Percentiles rank a stretch among this genome's conserved stretches.
Conservation (phyloP, 169 alveolate genomes). For the Plasmodium yoelii region DNA sequence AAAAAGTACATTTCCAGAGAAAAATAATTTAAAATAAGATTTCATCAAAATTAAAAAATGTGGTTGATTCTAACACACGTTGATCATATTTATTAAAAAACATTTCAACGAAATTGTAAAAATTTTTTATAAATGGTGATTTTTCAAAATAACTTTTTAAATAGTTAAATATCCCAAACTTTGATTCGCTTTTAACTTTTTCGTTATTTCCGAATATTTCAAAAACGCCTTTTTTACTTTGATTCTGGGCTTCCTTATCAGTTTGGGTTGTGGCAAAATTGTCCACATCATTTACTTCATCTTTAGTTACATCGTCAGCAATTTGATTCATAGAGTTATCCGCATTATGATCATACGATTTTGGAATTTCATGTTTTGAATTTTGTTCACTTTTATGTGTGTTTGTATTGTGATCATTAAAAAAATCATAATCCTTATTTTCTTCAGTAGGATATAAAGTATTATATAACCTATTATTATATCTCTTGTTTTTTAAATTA, state of each 20-base stretch:
- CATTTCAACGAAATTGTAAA: conserved; percentile 38
- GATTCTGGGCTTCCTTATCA: neutral
- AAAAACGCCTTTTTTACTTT: conserved; percentile 1
- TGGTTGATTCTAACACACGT: conserved; percentile 68
- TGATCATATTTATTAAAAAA: conserved; percentile 74
- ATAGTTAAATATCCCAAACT: conserved; percentile 38
- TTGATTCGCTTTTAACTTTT: conserved; percentile 67
- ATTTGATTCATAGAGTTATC: neutral
- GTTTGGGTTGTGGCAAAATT: neutral
- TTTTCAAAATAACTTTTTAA: conserved; percentile 55
- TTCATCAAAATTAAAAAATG: conserved; percentile 73
- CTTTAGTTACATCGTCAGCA: neutral
- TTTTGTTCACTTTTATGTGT: neutral
- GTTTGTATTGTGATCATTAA: neutral
- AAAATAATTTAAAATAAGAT: conserved; percentile 26
- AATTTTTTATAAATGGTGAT: conserved; percentile 38
- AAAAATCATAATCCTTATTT: neutral
- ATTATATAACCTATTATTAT: conserved; percentile 27
- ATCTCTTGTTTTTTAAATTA: conserved; percentile 25
- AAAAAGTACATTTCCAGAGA: neutral
- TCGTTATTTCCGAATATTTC: conserved; percentile 35
- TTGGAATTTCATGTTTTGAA: neutral
- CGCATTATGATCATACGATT: neutral
- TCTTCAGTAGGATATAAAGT: conserved; percentile 46
- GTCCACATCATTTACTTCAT: neutral